Conservation (phyloP, 2,329 filamentous ascomycete genomes). For the Nigrospora sphaerica region DNA sequence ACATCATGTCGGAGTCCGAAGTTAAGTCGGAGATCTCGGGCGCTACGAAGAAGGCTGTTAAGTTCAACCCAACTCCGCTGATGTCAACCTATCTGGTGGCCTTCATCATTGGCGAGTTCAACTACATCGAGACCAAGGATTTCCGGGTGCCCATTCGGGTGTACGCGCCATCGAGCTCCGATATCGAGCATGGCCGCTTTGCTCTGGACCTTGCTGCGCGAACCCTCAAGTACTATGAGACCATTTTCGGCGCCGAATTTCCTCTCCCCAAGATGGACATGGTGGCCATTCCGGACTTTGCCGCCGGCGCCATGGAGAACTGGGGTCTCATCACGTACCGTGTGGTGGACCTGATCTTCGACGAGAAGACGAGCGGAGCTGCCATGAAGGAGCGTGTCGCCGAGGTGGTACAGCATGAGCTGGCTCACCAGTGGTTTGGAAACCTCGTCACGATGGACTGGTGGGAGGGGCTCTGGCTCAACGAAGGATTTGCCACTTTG, state of each 20-base stretch:
- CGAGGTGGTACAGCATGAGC: constrained; percentile 92
- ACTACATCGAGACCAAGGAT: constrained; percentile 84
- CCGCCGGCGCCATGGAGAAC: constrained; percentile 95
- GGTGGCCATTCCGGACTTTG: constrained; percentile 93
- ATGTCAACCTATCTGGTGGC: constrained; percentile 97
- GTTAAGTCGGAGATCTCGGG: constrained; percentile 57
- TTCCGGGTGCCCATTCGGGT: constrained; percentile 91
- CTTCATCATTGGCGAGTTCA: constrained; percentile 89
- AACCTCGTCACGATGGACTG: constrained; percentile 98
- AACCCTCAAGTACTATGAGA: constrained; percentile 91
- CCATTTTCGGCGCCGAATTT: constrained; percentile 82
- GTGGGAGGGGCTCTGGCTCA: constrained; percentile 96
- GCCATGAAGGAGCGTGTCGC: constrained; percentile 88
- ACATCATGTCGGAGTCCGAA: constrained; percentile 73
- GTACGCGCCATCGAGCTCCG: constrained; percentile 84
- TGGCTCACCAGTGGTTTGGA: constrained; percentile 97
- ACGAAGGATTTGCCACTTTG: constrained; percentile 87
- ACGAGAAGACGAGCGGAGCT: constrained; percentile 86
- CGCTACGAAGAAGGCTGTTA: constrained; percentile 73
- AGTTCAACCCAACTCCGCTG: constrained; percentile 82
- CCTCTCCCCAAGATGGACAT: constrained; percentile 94
- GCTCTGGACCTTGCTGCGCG: constrained; percentile 83
- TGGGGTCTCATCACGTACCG: constrained; percentile 96
- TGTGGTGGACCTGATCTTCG: constrained; percentile 82
- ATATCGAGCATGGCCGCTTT: constrained; percentile 88